A percentile compares a stretch with the other conserved stretches of the same genome.
phyloP scores from a whole-genome alignment of 2,329 filamentous ascomycete species.

The Cercospora sesami region DNA sequence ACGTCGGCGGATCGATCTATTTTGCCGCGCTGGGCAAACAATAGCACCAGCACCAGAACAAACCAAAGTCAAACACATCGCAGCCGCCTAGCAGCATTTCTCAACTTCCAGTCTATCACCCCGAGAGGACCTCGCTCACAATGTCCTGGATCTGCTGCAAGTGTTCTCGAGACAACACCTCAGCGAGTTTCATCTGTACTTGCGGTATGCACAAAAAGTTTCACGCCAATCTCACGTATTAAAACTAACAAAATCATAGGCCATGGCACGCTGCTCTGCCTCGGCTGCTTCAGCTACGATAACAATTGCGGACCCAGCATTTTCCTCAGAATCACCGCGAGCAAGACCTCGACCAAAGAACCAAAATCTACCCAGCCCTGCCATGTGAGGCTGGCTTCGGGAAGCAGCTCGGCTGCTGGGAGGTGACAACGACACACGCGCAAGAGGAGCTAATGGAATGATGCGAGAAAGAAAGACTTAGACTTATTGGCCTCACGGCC shows the following conservation, averaged over 20 bases:
- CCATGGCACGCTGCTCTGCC: constrained; percentile 13
- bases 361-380: not conserved
- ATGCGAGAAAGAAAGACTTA: not conserved
- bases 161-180: constrained; percentile 19
- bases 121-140: not conserved
- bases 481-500: not conserved
- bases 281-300: constrained; percentile 22
- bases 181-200: constrained; percentile 14
- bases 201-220: constrained; percentile 3
- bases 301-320: constrained; percentile 1
- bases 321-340: constrained; percentile 2
- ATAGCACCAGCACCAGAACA: not conserved
- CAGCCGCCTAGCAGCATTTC: constrained; percentile 9
- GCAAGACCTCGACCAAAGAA: not conserved
- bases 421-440: not conserved
- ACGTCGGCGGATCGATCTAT: not conserved
- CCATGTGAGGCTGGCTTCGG: not conserved
- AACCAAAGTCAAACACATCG: not conserved
- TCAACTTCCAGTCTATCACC: not conserved
- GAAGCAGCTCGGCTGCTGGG: not conserved
- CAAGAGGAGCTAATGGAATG: not conserved
- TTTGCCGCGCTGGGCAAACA: not conserved
- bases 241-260: not conserved
- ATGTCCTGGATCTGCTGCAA: constrained; percentile 23
- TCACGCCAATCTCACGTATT: not conserved